Percentiles rank a stretch among this genome's conserved stretches.
Conservation (phyloP, 129 eudicot species). For the Gnaphalium uliginosum region DNA sequence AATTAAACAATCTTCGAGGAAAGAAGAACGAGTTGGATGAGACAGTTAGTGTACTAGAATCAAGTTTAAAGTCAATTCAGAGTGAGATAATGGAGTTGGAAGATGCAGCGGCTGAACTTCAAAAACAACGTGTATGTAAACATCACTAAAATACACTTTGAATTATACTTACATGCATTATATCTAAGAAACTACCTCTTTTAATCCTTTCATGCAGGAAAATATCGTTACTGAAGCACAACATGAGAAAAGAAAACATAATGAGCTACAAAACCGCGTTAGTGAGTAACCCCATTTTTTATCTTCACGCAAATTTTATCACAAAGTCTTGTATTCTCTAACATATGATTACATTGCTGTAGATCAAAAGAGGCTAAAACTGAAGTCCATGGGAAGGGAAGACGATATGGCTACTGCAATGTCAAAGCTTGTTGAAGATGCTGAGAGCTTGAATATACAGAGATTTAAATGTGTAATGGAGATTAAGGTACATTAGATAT, state of each 20-base stretch:
- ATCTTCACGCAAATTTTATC: not conserved
- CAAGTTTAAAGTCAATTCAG: constrained; percentile 51
- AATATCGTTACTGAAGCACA: constrained; percentile 49
- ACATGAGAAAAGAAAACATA: constrained; percentile 52
- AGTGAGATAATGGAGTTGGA: constrained; percentile 52
- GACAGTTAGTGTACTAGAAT: constrained; percentile 40
- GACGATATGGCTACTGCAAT: constrained; percentile 53
- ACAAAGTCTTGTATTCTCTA: not conserved
- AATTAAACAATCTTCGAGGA: constrained; percentile 52
- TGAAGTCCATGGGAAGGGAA: constrained; percentile 61
- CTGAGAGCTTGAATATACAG: constrained; percentile 58
- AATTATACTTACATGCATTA: not conserved
- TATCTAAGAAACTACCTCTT: constrained; percentile 3
- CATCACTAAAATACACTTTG: not conserved
- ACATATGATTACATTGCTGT: constrained; percentile 2
- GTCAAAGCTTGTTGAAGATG: constrained; percentile 52
- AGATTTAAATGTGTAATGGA: constrained; percentile 59
- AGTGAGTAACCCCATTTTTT: constrained; percentile 49
- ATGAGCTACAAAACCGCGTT: constrained; percentile 59
- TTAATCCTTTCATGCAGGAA: constrained; percentile 49
- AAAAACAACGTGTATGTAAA: constrained; percentile 65
- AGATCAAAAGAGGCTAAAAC: constrained; percentile 62
- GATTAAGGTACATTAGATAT: constrained; percentile 56
- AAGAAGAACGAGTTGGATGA: constrained; percentile 56
- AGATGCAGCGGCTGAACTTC: constrained; percentile 74